These are phyloP conservation scores for Knoxia roxburghii DNA, from an alignment of 257 asterid genomes.

Conservation along the genomic window DNA sequence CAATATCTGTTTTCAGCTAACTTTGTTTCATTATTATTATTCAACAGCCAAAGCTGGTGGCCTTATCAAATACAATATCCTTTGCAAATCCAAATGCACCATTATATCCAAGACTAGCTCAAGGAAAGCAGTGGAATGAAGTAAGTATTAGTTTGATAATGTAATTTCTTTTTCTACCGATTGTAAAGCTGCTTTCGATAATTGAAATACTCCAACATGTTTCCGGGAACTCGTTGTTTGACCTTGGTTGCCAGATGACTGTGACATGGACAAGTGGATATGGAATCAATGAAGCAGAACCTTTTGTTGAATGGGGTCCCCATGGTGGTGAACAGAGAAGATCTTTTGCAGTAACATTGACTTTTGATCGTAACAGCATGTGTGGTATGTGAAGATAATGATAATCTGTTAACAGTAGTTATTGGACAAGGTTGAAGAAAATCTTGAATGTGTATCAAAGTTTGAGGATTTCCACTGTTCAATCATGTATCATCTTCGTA, in stretches of 20 bases:
- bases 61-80: slow-evolving; percentile 51
- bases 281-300: slow-evolving; percentile 45
- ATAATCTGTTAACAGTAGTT: neutral
- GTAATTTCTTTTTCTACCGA: no score
- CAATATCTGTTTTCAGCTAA: neutral
- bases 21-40: neutral
- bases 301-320: slow-evolving; percentile 76
- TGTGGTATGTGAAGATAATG: slow-evolving; percentile 46
- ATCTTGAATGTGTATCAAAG: neutral
- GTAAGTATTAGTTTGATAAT: slow-evolving; percentile 32
- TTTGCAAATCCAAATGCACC: slow-evolving; percentile 79
- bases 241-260: slow-evolving; percentile 56
- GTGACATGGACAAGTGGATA: slow-evolving; percentile 93
- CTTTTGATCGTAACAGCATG: slow-evolving; percentile 70
- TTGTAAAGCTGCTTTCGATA: neutral
- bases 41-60: slow-evolving; percentile 69
- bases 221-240: slow-evolving; percentile 5
- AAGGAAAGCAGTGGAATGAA: slow-evolving; percentile 79
- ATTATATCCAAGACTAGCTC: slow-evolving; percentile 82
- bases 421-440: neutral
- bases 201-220: neutral
- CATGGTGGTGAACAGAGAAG: slow-evolving; percentile 44
- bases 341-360: slow-evolving; percentile 72
- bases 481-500: neutral
- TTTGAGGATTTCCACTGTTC: neutral